Conservation (phyloP, 768 basidiomycete species). For the Filobasidium wieringae region DNA sequence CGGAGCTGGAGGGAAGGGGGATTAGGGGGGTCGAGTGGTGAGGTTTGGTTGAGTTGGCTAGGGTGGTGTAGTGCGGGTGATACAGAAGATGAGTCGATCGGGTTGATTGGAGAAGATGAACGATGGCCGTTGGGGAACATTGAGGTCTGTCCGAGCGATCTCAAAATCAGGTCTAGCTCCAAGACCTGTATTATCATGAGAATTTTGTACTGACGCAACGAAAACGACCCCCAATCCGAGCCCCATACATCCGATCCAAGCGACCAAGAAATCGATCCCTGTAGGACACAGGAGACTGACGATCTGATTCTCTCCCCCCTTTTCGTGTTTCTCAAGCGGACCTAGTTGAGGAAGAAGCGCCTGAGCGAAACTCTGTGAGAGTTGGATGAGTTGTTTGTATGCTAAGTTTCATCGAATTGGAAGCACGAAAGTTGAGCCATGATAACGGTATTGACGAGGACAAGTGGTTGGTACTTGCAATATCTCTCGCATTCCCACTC, state of each 20-base stretch:
- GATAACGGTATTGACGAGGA: neutral
- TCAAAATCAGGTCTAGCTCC: neutral
- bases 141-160: conserved; percentile 21
- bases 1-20: conserved; percentile 3
- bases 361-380: conserved; percentile 8
- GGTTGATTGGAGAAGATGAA: conserved; percentile 42
- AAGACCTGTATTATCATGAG: too few species aligned
- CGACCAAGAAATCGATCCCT: conserved; percentile 27
- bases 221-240: conserved; percentile 31
- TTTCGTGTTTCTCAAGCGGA: neutral
- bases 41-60: conserved; percentile 34
- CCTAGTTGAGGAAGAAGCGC: neutral
- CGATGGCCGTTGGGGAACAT: conserved; percentile 43
- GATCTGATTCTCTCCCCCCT: conserved; percentile 1
- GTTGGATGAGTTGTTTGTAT: conserved; percentile 17
- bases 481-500: conserved; percentile 27
- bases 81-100: conserved; percentile 41
- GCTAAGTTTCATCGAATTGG: conserved; percentile 12
- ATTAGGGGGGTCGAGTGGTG: neutral
- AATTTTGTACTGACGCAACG: conserved; percentile 25
- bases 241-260: conserved; percentile 31
- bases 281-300: conserved; percentile 29
- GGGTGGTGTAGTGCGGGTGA: conserved; percentile 38
- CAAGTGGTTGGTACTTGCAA: conserved; percentile 16
- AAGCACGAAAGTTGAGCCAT: neutral